Evolutionary conservation across 345 rosid genomes (phyloP).

Genomic region (Anacardium occidentale): DNA sequence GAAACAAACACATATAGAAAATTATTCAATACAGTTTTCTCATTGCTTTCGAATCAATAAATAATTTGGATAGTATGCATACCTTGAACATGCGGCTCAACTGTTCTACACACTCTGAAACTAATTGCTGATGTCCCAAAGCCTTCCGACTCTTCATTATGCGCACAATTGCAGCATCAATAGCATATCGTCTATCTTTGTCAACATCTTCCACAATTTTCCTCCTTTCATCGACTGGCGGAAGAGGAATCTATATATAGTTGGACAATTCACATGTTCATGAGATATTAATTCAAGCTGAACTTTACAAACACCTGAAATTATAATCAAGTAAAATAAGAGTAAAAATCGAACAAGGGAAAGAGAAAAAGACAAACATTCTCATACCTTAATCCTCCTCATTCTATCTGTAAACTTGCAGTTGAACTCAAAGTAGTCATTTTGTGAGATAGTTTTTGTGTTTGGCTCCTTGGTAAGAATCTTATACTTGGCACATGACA

Average conservation of each 20-base stretch:
- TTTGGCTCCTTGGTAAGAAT: constrained; percentile 64
- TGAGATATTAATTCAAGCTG: not conserved
- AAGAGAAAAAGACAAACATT: constrained; percentile 12
- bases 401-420: constrained; percentile 76
- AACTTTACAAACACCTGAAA: not conserved
- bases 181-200: constrained; percentile 84
- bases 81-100: constrained; percentile 97
- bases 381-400: constrained; percentile 89
- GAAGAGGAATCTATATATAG: constrained; percentile 78
- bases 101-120: constrained; percentile 88
- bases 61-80: not conserved
- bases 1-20: too few species aligned
- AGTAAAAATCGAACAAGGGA: not conserved
- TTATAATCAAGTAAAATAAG: not conserved
- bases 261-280: constrained; percentile 9
- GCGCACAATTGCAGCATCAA: constrained; percentile 97
- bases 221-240: constrained; percentile 90
- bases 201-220: constrained; percentile 92
- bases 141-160: constrained; percentile 95
- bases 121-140: constrained; percentile 80
- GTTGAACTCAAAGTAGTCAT: constrained; percentile 68
- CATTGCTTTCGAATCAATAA: not conserved
- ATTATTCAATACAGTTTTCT: too few species aligned
- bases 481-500: constrained; percentile 82
- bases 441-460: constrained; percentile 54